These are phyloP conservation scores for Paracorniculantispora psalliotae DNA, from an alignment of 2,329 filamentous ascomycete genomes.

Conservation along the genomic window DNA sequence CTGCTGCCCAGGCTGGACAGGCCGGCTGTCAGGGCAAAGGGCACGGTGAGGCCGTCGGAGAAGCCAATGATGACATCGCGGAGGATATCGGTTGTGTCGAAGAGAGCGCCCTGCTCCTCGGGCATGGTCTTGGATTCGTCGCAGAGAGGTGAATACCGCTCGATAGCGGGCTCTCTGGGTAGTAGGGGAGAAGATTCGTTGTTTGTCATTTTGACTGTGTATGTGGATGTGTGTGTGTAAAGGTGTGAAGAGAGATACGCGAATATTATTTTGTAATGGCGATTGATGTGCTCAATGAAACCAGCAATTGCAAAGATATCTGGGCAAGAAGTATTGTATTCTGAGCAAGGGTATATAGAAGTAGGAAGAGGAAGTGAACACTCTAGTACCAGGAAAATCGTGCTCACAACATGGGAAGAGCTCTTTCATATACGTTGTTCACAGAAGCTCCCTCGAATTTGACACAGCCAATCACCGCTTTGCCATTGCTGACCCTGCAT, in stretches of 20 bases:
- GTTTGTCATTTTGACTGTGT: slow-evolving; percentile 21
- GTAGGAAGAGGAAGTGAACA: neutral
- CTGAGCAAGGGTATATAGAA: neutral
- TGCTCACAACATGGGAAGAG: neutral
- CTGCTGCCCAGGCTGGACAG: slow-evolving; percentile 62
- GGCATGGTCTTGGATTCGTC: slow-evolving; percentile 18
- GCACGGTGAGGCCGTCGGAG: slow-evolving; percentile 73
- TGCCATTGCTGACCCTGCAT: slow-evolving; percentile 5
- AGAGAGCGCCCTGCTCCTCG: slow-evolving; percentile 22
- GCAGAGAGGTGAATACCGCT: slow-evolving; percentile 23
- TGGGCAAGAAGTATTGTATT: neutral
- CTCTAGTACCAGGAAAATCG: neutral
- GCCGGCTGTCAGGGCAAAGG: slow-evolving; percentile 73
- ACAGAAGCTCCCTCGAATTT: neutral
- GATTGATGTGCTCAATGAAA: neutral
- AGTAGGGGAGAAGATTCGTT: slow-evolving; percentile 29
- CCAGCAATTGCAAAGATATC: neutral
- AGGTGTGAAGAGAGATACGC: neutral
- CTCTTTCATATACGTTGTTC: slow-evolving; percentile 8
- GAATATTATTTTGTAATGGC: neutral
- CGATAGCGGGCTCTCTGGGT: slow-evolving; percentile 26
- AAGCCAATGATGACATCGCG: slow-evolving; percentile 70
- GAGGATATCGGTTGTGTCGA: slow-evolving; percentile 41
- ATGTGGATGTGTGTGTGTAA: neutral
- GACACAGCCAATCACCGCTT: slow-evolving; percentile 3